These are phyloP conservation scores for Haplographium delicatum DNA, from an alignment of 495 filamentous ascomycete species.

Conservation along the genomic window DNA sequence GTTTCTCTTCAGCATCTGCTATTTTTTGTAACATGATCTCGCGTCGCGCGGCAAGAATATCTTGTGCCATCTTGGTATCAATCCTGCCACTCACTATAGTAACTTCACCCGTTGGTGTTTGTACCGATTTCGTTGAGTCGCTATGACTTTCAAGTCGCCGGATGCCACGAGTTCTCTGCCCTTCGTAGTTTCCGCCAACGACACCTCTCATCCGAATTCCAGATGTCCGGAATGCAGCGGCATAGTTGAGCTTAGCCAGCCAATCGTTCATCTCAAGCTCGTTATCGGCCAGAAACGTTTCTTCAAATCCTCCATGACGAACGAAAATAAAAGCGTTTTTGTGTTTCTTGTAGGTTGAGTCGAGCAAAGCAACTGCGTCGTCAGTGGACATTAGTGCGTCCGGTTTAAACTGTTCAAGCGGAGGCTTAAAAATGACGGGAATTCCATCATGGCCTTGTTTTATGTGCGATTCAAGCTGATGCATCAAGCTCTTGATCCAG, in stretches of 20 bases:
- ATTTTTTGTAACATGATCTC: conserved; percentile 82
- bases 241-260: conserved; percentile 94
- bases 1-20: conserved; percentile 73
- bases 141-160: conserved; percentile 55
- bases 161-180: conserved; percentile 68
- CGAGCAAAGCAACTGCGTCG: conserved; percentile 82
- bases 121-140: conserved; percentile 51
- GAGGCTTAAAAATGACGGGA: conserved; percentile 83
- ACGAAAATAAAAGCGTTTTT: conserved; percentile 93
- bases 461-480: conserved; percentile 75
- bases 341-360: conserved; percentile 87
- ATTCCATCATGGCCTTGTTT: conserved; percentile 59
- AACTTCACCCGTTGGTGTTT: conserved; percentile 66
- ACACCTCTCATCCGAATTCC: conserved; percentile 89
- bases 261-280: conserved; percentile 95
- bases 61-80: conserved; percentile 72
- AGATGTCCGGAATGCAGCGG: conserved; percentile 84
- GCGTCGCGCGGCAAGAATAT: conserved; percentile 73
- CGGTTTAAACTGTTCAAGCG: conserved; percentile 85
- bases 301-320: conserved; percentile 81
- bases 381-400: conserved; percentile 89
- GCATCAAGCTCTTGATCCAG: conserved; percentile 88
- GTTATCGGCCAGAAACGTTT: conserved; percentile 82
- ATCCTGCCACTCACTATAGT: conserved; percentile 62
- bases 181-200: conserved; percentile 79